These are phyloP conservation scores for Chamaecrista fasciculata DNA, from an alignment of 306 rosid genomes.

Conservation along the genomic window DNA sequence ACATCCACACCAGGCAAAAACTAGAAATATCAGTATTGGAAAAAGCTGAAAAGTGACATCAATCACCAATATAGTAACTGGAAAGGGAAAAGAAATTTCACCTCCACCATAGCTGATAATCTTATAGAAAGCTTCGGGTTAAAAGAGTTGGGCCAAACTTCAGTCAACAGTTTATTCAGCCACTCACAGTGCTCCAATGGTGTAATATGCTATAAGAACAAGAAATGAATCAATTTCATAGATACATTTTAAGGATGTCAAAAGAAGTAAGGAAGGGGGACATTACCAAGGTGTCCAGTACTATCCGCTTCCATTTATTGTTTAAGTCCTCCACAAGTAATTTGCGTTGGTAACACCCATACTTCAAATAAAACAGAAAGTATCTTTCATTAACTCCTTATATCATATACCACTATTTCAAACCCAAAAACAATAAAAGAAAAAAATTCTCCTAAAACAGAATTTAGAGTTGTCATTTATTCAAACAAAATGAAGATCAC, in stretches of 20 bases:
- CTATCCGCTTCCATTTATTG: constrained; percentile 77
- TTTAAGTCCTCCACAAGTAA: constrained; percentile 81
- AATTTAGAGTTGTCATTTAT: neutral
- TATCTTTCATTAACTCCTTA: constrained; percentile 26
- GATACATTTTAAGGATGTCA: neutral
- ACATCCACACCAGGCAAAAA: neutral
- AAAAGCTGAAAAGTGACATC: neutral
- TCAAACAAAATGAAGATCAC: neutral
- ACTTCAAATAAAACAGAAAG: constrained; percentile 52
- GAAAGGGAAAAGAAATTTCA: constrained; percentile 36
- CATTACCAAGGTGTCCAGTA: constrained; percentile 61
- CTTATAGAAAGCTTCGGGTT: constrained; percentile 68
- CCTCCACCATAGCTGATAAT: constrained; percentile 78
- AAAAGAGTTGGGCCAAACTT: constrained; percentile 71
- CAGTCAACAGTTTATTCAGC: constrained; percentile 77
- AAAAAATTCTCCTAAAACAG: neutral
- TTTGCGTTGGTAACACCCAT: constrained; percentile 74
- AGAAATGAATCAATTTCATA: constrained; percentile 30
- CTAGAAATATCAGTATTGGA: constrained; percentile 11
- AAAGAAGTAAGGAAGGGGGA: constrained; percentile 7
- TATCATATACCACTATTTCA: neutral
- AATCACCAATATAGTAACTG: neutral
- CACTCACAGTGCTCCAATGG: constrained; percentile 97
- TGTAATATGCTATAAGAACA: constrained; percentile 61
- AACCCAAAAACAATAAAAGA: neutral